phyloP scores from a whole-genome alignment of 2,329 filamentous ascomycete species.

The Epichloe aotearoae region DNA sequence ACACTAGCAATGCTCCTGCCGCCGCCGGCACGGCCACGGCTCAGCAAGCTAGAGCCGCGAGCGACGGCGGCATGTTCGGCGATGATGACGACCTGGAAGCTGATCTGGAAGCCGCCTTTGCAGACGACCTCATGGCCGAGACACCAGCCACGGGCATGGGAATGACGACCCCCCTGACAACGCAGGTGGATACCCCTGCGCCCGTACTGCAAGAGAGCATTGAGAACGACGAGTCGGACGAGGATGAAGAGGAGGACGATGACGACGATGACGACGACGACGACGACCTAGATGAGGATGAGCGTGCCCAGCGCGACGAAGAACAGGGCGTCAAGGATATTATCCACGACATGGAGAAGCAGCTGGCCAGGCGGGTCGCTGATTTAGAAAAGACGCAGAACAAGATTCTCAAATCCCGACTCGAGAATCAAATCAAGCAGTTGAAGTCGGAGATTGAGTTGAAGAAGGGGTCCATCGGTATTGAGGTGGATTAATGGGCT shows the following conservation, averaged over 20 bases:
- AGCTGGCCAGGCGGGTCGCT: slow-evolving; percentile 31
- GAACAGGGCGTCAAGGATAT: slow-evolving; percentile 42
- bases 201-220: slow-evolving; percentile 29
- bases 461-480: slow-evolving; percentile 31
- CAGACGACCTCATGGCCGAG: slow-evolving; percentile 24
- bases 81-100: slow-evolving; percentile 41
- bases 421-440: slow-evolving; percentile 36
- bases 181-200: slow-evolving; percentile 31
- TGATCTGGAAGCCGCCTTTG: slow-evolving; percentile 42
- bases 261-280: slow-evolving; percentile 28
- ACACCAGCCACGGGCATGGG: slow-evolving; percentile 30
- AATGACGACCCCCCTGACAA: slow-evolving; percentile 32
- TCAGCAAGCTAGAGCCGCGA: too few relatives aligned
- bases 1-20: slow-evolving; percentile 16
- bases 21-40: slow-evolving; percentile 5
- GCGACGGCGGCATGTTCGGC: slow-evolving; percentile 15
- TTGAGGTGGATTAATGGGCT: slow-evolving; percentile 23
- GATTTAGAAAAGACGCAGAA: slow-evolving; percentile 31
- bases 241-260: slow-evolving; percentile 33
- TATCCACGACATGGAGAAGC: slow-evolving; percentile 37
- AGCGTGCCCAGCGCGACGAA: slow-evolving; percentile 34
- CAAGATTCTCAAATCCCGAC: slow-evolving; percentile 35
- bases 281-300: slow-evolving; percentile 41
- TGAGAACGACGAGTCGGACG: slow-evolving; percentile 28
- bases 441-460: slow-evolving; percentile 31